Evolutionary conservation across 2,329 filamentous ascomycete species (phyloP), one percentile per base, ranked within the genome.

Genomic region (Decorospora gaudefroyi): DNA sequence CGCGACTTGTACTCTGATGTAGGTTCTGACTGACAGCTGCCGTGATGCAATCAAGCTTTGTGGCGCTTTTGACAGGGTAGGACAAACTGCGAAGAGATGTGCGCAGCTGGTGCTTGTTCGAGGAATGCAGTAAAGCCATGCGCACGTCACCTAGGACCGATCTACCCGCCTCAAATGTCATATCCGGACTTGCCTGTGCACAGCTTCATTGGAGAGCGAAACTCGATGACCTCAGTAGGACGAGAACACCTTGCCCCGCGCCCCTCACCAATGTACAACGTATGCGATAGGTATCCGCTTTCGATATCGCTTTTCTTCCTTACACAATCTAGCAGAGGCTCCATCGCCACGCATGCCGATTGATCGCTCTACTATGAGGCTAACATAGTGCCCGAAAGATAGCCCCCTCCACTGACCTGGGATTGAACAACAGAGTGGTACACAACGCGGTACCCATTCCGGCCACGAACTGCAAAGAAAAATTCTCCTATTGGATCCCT

Each of bases 31-130:
- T 57, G 56, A 57, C 48, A 59, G 42, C 48, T 57, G 49, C 25
- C 33, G 62, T 60, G 46, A 42, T 55, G 36, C 36, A 35, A 40
- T 61, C 53, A 67, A 68, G 63, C 63, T 67, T 65, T 67, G 63
- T 67, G 59, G 66, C 63, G 62, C 57, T 59, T 54, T 62, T 48
- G 31, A 38, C 27, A 28, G 13, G 11, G 51, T 62, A 16, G 43
- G 39, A 53, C 54, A 25, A 49, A 37, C 36, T 30, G 41, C 26
- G 23, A 13, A 29, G 32, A 23, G 27, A 32, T 21, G 35, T 35
- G 38, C 38, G 42, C 32, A 46, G 36, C 42, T 31, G 41, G 38
- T 37, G 23, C 13, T 33, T 13, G 21, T 31, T 43, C 32, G 22
- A 40, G 23, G 18, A 30, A 38, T 25, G 26, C 25, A 31, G 32